Evolutionary conservation across 495 filamentous ascomycete species (phyloP).

Genomic region (Aspergillus sclerotiicarbonarius): DNA sequence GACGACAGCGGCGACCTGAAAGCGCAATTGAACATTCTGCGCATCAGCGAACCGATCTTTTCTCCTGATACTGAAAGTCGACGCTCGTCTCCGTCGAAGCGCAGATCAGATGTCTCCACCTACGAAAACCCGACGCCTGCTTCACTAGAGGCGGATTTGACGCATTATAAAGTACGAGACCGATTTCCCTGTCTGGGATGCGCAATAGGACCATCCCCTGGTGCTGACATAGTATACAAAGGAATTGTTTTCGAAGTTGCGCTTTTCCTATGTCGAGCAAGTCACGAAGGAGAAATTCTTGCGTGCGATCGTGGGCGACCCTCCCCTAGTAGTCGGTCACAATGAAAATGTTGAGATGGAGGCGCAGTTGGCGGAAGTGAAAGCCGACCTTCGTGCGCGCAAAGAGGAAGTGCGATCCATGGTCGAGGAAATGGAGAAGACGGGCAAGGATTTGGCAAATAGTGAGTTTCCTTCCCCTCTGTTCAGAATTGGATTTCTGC

Average conservation of each 20-base stretch:
- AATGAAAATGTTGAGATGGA: conserved; percentile 83
- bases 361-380: conserved; percentile 63
- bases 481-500: background rate
- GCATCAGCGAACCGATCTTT: conserved; percentile 71
- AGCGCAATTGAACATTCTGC: conserved; percentile 64
- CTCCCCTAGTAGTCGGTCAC: conserved; percentile 76
- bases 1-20: conserved; percentile 49
- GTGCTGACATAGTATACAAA: conserved; percentile 21
- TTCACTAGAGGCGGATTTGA: conserved; percentile 78
- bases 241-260: conserved; percentile 93
- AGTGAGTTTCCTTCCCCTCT: conserved; percentile 28
- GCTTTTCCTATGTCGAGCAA: conserved; percentile 78
- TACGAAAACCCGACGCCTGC: conserved; percentile 70
- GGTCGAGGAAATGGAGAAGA: conserved; percentile 67
- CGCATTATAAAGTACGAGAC: conserved; percentile 68
- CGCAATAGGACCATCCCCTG: background rate
- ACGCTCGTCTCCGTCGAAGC: conserved; percentile 38
- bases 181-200: background rate
- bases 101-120: conserved; percentile 70
- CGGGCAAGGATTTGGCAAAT: conserved; percentile 57
- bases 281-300: conserved; percentile 95
- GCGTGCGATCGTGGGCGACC: conserved; percentile 89
- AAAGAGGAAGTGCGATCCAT: conserved; percentile 78
- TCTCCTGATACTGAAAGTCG: conserved; percentile 36
- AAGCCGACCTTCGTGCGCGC: conserved; percentile 69